Evolutionary conservation across 2,329 filamentous ascomycete genomes (phyloP).

Genomic region (Neofusicoccum laricinum): DNA sequence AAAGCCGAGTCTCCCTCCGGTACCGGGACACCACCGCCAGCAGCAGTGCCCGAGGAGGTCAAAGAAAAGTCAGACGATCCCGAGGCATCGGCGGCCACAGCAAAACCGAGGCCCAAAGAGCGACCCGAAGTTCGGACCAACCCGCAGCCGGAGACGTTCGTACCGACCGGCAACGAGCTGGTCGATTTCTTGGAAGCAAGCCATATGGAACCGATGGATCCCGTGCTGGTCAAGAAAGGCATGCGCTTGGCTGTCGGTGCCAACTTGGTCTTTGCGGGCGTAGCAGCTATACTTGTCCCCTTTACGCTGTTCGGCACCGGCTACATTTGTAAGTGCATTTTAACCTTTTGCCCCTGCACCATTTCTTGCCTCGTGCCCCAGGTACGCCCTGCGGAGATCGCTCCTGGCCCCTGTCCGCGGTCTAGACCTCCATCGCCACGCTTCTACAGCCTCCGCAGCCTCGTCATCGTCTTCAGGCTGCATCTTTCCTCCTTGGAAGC

Average conservation of each 20-base stretch:
- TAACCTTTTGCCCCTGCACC: background rate
- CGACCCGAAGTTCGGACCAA: background rate
- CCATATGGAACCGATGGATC: conserved; percentile 44
- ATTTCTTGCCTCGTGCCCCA: background rate
- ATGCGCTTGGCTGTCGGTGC: conserved; percentile 37
- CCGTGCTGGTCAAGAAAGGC: conserved; percentile 33
- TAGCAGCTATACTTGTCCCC: conserved; percentile 39
- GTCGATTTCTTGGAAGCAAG: conserved; percentile 41
- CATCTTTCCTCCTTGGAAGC: background rate
- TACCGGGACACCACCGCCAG: background rate
- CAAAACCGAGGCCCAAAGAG: background rate
- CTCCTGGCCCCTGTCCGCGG: background rate
- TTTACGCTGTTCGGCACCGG: conserved; percentile 39
- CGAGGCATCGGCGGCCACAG: background rate
- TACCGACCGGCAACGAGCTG: conserved; percentile 39
- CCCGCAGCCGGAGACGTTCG: conserved; percentile 23
- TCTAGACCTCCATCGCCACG: background rate
- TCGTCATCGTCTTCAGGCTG: background rate
- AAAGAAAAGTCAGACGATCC: background rate
- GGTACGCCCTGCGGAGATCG: background rate
- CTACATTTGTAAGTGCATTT: conserved; percentile 29
- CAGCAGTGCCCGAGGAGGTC: background rate
- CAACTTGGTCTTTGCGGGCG: conserved; percentile 34
- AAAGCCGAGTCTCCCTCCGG: background rate
- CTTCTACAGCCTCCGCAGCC: background rate